These are phyloP conservation scores for Starmera stellimalicola DNA, from an alignment of 1,139 yeast species.

Conservation along the genomic window DNA sequence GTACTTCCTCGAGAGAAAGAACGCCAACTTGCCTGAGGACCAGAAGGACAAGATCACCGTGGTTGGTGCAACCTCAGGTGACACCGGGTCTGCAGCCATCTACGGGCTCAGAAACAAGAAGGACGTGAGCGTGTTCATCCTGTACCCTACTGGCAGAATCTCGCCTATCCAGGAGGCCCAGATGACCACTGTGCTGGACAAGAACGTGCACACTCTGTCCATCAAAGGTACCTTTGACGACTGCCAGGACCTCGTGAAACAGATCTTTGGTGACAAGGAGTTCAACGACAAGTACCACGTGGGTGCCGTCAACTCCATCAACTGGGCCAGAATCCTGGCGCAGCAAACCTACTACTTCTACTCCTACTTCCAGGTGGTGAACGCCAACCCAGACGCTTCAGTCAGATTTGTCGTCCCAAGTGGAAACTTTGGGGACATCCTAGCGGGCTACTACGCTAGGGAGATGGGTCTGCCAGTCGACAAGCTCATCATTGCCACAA, in stretches of 20 bases:
- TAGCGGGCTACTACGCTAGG: slow-evolving; percentile 92
- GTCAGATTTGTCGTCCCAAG: slow-evolving; percentile 91
- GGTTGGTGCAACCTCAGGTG: slow-evolving; percentile 99
- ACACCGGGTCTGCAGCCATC: slow-evolving; percentile 98
- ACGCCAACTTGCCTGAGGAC: slow-evolving; percentile 48
- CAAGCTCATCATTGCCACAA: slow-evolving; percentile 85
- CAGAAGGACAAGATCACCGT: slow-evolving; percentile 81
- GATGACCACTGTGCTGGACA: slow-evolving; percentile 95
- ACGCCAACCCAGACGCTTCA: slow-evolving; percentile 33
- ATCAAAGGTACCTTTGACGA: slow-evolving; percentile 96
- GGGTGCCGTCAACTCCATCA: slow-evolving; percentile 96
- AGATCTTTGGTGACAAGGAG: slow-evolving; percentile 79
- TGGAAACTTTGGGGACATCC: slow-evolving; percentile 95
- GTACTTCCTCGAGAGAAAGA: slow-evolving; percentile 74
- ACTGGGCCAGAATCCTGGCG: slow-evolving; percentile 98
- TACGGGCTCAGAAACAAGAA: slow-evolving; percentile 95
- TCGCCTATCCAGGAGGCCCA: slow-evolving; percentile 98
- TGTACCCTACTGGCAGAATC: slow-evolving; percentile 95
- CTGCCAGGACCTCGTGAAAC: slow-evolving; percentile 94
- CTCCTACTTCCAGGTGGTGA: slow-evolving; percentile 70
- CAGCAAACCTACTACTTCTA: slow-evolving; percentile 95
- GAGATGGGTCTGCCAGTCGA: slow-evolving; percentile 92
- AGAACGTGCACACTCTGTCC: slow-evolving; percentile 88
- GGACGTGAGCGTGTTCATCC: slow-evolving; percentile 90
- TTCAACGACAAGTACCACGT: slow-evolving; percentile 86